These are phyloP conservation scores for Anastatica hierochuntica DNA, from an alignment of 345 rosid genomes.

Conservation along the genomic window DNA sequence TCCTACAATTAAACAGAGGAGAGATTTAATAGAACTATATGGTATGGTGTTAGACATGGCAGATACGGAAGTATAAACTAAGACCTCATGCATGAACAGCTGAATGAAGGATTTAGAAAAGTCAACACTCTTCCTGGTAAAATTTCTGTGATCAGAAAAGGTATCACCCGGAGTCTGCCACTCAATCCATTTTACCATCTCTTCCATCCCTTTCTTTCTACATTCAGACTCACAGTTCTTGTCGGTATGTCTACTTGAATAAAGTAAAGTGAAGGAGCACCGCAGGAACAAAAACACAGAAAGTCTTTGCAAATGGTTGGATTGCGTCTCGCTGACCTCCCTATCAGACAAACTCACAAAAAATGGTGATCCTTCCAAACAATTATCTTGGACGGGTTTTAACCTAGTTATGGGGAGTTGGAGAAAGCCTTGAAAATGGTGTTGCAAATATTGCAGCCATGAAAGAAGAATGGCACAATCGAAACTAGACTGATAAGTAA, in stretches of 20 bases:
- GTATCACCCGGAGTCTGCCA: conserved; percentile 29
- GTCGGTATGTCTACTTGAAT: conserved; percentile 27
- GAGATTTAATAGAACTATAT: background rate
- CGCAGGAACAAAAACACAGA: conserved; percentile 58
- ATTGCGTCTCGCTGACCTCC: conserved; percentile 20
- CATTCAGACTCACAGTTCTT: conserved; percentile 26
- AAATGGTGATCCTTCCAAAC: conserved; percentile 81
- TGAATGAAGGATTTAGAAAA: conserved; percentile 56
- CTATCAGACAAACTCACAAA: conserved; percentile 30
- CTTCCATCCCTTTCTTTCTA: conserved; percentile 40
- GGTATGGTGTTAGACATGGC: background rate
- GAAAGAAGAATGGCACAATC: conserved; percentile 32
- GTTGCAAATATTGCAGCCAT: conserved; percentile 69
- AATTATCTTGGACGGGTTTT: conserved; percentile 27
- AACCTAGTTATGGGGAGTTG: conserved; percentile 25
- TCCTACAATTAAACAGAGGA: conserved; percentile 41
- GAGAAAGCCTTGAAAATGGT: conserved; percentile 47
- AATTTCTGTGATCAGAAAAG: conserved; percentile 24
- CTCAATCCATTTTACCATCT: conserved; percentile 56
- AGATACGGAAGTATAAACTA: conserved; percentile 8
- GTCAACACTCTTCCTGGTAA: conserved; percentile 32
- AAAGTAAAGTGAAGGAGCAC: conserved; percentile 52
- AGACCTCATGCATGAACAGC: conserved; percentile 71
- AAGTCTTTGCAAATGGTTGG: conserved; percentile 53
- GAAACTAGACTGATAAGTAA: conserved; percentile 39